A percentile compares a stretch with the other conserved stretches of the same genome.
These are phyloP conservation scores for Diatrype stigma DNA, from an alignment of 2,329 filamentous ascomycete species.

Conservation along the genomic window DNA sequence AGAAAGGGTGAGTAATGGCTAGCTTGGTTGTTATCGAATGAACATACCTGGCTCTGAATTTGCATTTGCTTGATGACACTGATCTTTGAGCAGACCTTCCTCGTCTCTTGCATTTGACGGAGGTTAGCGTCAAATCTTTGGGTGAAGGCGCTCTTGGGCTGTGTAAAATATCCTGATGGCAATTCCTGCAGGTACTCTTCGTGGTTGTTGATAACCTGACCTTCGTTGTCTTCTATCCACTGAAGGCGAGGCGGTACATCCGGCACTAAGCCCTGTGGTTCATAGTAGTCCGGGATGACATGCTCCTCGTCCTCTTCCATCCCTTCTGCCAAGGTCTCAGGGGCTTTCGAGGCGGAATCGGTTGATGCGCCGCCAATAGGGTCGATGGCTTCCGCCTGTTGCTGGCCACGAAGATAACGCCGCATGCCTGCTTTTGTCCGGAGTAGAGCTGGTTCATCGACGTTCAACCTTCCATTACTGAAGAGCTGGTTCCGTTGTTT, in stretches of 20 bases:
- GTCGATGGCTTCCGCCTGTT: slow-evolving; percentile 56
- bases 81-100: slow-evolving; percentile 94
- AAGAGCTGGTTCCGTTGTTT: slow-evolving; percentile 86
- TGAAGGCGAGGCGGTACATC: slow-evolving; percentile 73
- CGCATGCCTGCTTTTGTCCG: slow-evolving; percentile 86
- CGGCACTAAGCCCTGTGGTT: slow-evolving; percentile 78
- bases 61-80: slow-evolving; percentile 99
- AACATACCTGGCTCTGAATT: slow-evolving; percentile 80
- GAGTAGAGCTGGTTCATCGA: slow-evolving; percentile 82
- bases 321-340: slow-evolving; percentile 86
- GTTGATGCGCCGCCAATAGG: slow-evolving; percentile 31
- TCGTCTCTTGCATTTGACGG: slow-evolving; percentile 91
- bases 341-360: slow-evolving; percentile 43
- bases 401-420: slow-evolving; percentile 76
- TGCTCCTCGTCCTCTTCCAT: slow-evolving; percentile 85
- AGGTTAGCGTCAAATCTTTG: slow-evolving; percentile 87
- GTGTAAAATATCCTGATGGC: slow-evolving; percentile 68
- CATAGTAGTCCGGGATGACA: slow-evolving; percentile 91
- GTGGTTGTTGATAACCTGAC: slow-evolving; percentile 80
- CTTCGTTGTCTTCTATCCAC: slow-evolving; percentile 88
- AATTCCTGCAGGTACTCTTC: slow-evolving; percentile 81
- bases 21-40: slow-evolving; percentile 1
- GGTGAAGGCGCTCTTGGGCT: slow-evolving; percentile 69
- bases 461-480: slow-evolving; percentile 76
- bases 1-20: slow-evolving; percentile 19